Conservation (phyloP, 208 protist genomes). For the Leptomonas pyrrhocoris region DNA sequence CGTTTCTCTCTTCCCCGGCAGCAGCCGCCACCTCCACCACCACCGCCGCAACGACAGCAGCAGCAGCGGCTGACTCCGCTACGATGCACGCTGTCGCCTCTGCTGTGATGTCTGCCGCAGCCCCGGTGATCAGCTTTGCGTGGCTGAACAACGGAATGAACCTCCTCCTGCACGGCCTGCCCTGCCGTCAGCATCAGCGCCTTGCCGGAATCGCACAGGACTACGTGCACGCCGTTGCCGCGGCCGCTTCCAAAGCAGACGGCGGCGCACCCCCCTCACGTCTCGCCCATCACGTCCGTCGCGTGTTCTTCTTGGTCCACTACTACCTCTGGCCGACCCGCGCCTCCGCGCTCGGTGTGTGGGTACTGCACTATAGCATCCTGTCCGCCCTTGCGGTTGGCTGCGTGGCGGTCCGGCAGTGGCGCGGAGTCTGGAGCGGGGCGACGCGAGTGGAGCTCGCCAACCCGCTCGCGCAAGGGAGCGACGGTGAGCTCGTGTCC, state of each 20-base stretch:
- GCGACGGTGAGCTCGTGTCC: conserved; percentile 56
- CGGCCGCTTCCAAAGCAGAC: background rate
- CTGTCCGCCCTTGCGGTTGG: conserved; percentile 24
- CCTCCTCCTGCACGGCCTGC: conserved; percentile 57
- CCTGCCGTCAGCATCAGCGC: conserved; percentile 43
- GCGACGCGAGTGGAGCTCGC: conserved; percentile 71
- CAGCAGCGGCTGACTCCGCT: background rate
- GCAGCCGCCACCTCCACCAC: too few species aligned
- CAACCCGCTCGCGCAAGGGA: conserved; percentile 73
- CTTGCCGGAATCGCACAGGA: conserved; percentile 15
- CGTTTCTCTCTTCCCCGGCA: background rate
- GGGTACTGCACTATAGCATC: conserved; percentile 61
- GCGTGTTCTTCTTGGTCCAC: conserved; percentile 27
- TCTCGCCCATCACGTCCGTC: conserved; percentile 19
- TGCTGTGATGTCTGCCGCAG: background rate
- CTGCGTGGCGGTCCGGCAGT: conserved; percentile 48
- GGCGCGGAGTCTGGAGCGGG: conserved; percentile 44
- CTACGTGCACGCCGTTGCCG: conserved; percentile 11
- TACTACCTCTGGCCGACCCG: conserved; percentile 57
- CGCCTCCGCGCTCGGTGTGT: conserved; percentile 54
- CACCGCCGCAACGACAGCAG: too few species aligned
- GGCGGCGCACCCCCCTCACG: background rate
- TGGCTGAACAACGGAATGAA: conserved; percentile 44
- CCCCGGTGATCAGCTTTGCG: conserved; percentile 32
- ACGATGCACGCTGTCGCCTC: background rate